These are phyloP conservation scores for Hanseniaspora taiwanica DNA, from an alignment of 805 yeast species.

Conservation along the genomic window DNA sequence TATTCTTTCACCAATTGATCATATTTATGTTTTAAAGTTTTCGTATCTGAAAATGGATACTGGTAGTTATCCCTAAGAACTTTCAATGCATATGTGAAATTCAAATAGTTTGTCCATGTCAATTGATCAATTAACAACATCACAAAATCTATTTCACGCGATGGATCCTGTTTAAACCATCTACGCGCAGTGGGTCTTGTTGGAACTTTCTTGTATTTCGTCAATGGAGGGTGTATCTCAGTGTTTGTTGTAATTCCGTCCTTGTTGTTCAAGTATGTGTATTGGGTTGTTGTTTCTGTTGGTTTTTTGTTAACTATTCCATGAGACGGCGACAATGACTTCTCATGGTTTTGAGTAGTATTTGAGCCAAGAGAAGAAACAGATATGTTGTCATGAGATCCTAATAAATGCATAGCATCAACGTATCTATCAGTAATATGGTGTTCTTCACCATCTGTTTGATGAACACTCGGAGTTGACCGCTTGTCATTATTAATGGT, in stretches of 20 bases:
- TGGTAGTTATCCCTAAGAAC: constrained; percentile 5
- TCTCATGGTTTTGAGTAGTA: too few relatives aligned
- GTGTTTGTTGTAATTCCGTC: too few relatives aligned
- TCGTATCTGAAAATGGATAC: constrained; percentile 5
- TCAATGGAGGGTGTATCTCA: too few relatives aligned
- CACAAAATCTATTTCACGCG: constrained; percentile 2
- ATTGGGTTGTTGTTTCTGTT: not conserved
- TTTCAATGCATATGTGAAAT: constrained; percentile 6
- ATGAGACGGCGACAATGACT: too few relatives aligned
- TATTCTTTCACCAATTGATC: constrained; percentile 1
- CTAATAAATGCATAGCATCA: too few relatives aligned
- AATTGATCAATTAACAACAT: constrained; percentile 6
- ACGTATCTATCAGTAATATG: not conserved
- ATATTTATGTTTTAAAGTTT: constrained; percentile 4
- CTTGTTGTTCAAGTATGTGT: too few relatives aligned
- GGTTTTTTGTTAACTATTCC: not conserved
- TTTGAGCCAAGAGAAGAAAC: too few relatives aligned
- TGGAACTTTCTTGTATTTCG: too few relatives aligned
- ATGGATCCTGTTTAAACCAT: constrained; percentile 5
- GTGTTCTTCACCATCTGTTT: not conserved
- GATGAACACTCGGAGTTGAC: too few relatives aligned
- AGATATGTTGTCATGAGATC: too few relatives aligned
- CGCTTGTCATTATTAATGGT: too few relatives aligned
- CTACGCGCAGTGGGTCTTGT: too few relatives aligned
- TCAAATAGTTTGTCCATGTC: constrained; percentile 7